Evolutionary conservation across 164 flowering plant genomes (phyloP).

Genomic region (Malania oleifera): DNA sequence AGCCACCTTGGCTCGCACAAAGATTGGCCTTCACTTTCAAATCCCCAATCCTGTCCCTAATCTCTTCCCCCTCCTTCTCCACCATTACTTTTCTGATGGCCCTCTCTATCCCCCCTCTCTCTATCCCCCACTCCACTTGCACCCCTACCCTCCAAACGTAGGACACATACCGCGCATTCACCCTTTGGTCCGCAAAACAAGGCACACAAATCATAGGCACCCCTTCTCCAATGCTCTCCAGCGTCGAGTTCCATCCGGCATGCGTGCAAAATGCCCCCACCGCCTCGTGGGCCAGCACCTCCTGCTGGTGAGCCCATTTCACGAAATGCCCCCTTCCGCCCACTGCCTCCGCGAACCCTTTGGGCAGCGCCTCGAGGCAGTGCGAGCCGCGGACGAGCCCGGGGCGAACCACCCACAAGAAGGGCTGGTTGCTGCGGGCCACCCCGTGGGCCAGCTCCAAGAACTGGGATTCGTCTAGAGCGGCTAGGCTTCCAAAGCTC

Average conservation of each 20-base stretch:
- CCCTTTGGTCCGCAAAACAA: slow-evolving; percentile 26
- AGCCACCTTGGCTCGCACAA: slow-evolving; percentile 23
- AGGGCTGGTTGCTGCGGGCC: slow-evolving; percentile 20
- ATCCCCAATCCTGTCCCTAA: slow-evolving; percentile 14
- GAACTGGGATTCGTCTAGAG: slow-evolving; percentile 9
- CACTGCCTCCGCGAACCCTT: slow-evolving; percentile 11
- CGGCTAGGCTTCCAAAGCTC: slow-evolving; percentile 26
- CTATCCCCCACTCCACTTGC: slow-evolving; percentile 21
- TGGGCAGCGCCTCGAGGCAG: slow-evolving; percentile 21
- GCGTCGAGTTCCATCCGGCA: slow-evolving; percentile 42
- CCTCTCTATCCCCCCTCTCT: slow-evolving; percentile 22
- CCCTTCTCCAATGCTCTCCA: slow-evolving; percentile 44
- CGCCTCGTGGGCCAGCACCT: slow-evolving; percentile 26
- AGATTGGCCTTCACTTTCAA: slow-evolving; percentile 24
- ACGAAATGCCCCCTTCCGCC: slow-evolving; percentile 15
- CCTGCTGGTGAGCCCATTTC: slow-evolving; percentile 23
- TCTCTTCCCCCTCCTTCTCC: slow-evolving; percentile 24
- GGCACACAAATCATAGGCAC: slow-evolving; percentile 46
- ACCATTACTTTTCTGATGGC: slow-evolving; percentile 23
- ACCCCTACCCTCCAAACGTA: slow-evolving; percentile 36
- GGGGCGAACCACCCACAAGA: slow-evolving; percentile 29
- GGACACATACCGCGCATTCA: slow-evolving; percentile 29
- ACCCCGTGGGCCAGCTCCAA: slow-evolving; percentile 31
- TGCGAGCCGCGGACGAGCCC: slow-evolving; percentile 18
- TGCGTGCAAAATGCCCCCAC: slow-evolving; percentile 30